Base-by-base conservation (phyloP, 345 rosid species). In the Orychophragmus violaceus region DNA sequence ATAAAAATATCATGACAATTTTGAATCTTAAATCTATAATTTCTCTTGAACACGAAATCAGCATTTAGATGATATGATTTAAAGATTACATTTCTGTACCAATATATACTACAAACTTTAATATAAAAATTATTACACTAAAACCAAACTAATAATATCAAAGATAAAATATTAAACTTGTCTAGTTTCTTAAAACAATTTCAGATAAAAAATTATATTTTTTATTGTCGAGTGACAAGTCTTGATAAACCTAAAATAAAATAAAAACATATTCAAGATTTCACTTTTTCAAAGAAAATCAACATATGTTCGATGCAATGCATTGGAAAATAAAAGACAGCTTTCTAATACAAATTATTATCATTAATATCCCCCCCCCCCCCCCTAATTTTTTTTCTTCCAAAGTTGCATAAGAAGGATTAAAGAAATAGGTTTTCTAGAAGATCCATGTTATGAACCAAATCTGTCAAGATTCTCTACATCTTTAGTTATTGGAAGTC, bases 391-490 rank as follows among this genome's bases (percentile, higher is more conserved):
- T 29, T n/a, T 19, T 32, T 32, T 13, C 54, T 6, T 10, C 53
- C 24, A 22, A 55, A 66, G 60, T 16, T 14, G 45, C 27, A 48
- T 9, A 57, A 29, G 30, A 33, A 4, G 36, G 19, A 57, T 36
- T 64, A 64, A 50, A 65, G 5, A 63, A 72, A 56, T 54, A 3
- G 8, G 41, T 32, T 55, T 55, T 64, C 66, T 72, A 73, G 62
- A 65, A 72, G 71, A 23, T 58, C 35, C 62, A 65, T 65, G 32
- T 50, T 48, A 58, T 32, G 39, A 62, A 59, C 30, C 67, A 73
- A 50, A 66, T 73, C 67, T 50, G 18, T 50, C 5, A 29, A 73
- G 71, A 66, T 41, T 59, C 17, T 58, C 17, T 58, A 29, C 29
- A 5, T 59, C 37, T 39, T n/a, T 59, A 29, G 59, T 46, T 57